Evolutionary conservation across 768 basidiomycete genomes (phyloP), one percentile per base, ranked within the genome.

Genomic region (Tylopilus subfusipes): DNA sequence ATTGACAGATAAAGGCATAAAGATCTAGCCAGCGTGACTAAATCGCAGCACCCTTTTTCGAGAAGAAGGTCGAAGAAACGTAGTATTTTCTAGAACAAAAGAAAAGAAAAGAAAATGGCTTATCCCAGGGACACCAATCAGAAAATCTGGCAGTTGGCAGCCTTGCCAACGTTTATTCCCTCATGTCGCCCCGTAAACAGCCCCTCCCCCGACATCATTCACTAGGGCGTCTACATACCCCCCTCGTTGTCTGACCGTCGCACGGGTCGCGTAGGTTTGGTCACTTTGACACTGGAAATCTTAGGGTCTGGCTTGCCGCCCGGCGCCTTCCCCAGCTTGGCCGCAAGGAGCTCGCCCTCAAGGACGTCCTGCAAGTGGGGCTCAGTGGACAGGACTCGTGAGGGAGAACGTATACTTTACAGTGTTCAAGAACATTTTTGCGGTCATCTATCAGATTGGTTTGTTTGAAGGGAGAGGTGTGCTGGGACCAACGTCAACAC

Each of bases 241-340:
- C 29, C 18, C 6, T 29, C 48, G 8, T 21, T 18, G 25, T 19
- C 44, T 42, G 46, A 43, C 14, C 34, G 39, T 46, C 27, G 57
- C 13, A 18, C 38, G 2, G 54, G 59, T 19, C 54, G 53, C 33
- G 52, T 19, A 0, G 65, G 52, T 31, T 21, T 56, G 22, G 24
- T 4, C 13, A 45, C n/a, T 36, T 27, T 56, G 42, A 56, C 46
- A 29, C 19, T 60, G 16, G 50, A 45, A 2, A 57, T 18, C n/a
- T n/a, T 40, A 9, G 34, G 22, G 1, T 43, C 24, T 16, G 60
- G 57, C 38, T 18, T 55, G 24, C 65, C 64, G 9, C 49, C 38
- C 5, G 49, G 56, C 18, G 19, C 29, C 14, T 47, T 27, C 22
- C 21, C 38, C 5, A 38, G 30, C 29, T 29, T 24, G 21, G 21